These are phyloP conservation scores for Lepraria neglecta DNA, from an alignment of 495 filamentous ascomycete species.

Conservation along the genomic window DNA sequence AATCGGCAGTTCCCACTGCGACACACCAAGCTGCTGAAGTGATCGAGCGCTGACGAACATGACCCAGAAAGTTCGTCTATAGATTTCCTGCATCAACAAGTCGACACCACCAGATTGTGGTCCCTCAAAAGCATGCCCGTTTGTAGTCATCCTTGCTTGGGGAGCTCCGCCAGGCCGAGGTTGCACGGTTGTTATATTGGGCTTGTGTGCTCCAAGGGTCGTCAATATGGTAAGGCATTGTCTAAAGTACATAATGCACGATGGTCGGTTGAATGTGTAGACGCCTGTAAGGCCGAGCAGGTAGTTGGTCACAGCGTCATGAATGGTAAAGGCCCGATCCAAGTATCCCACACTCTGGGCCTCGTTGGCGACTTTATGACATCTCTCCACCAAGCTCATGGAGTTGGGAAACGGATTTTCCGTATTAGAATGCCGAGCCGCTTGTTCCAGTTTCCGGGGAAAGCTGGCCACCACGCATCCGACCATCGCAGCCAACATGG, in stretches of 20 bases:
- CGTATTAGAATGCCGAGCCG: constrained; percentile 38
- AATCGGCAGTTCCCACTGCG: constrained; percentile 56
- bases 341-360: constrained; percentile 66
- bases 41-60: constrained; percentile 60
- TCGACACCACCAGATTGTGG: constrained; percentile 41
- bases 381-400: constrained; percentile 64
- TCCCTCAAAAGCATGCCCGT: constrained; percentile 19
- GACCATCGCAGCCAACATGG: constrained; percentile 76
- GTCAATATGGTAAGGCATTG: constrained; percentile 61
- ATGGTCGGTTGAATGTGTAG: constrained; percentile 62
- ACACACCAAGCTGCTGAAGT: constrained; percentile 60
- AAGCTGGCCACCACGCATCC: constrained; percentile 71
- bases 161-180: constrained; percentile 13
- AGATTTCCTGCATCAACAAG: constrained; percentile 69
- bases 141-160: constrained; percentile 11
- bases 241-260: constrained; percentile 61
- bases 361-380: constrained; percentile 63
- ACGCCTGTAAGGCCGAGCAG: constrained; percentile 65
- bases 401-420: constrained; percentile 59
- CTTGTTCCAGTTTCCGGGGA: constrained; percentile 65
- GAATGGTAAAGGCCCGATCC: constrained; percentile 58
- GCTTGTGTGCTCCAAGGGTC: constrained; percentile 21
- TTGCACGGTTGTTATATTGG: constrained; percentile 7
- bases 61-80: constrained; percentile 72
- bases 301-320: constrained; percentile 83